phyloP scores from a whole-genome alignment of 257 asterid species.

The Misopates orontium region DNA sequence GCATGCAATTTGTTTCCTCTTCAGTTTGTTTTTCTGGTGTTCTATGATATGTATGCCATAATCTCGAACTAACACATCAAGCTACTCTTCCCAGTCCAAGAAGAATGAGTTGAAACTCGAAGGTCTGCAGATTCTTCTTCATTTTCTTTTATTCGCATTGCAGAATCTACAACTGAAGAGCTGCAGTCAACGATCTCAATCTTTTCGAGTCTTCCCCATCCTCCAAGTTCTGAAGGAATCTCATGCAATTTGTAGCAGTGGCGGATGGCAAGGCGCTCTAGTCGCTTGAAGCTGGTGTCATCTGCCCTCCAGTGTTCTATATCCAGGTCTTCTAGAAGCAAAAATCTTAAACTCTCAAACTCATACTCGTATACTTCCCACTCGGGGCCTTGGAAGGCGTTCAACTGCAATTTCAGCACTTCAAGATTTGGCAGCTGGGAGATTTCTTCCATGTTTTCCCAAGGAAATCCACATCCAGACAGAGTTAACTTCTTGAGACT shows the following conservation, averaged over 20 bases:
- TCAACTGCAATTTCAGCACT: not conserved
- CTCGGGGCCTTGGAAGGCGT: not conserved
- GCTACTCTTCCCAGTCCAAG: too few species aligned
- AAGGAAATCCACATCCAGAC: not conserved
- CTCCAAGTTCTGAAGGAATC: slow-evolving; percentile 20
- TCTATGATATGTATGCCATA: too few species aligned
- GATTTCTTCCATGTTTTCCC: not conserved
- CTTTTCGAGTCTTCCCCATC: not conserved
- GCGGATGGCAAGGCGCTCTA: not conserved
- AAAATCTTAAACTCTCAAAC: not conserved
- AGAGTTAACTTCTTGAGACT: not conserved
- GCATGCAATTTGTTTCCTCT: too few species aligned
- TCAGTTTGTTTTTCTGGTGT: too few species aligned
- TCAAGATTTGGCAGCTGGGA: not conserved
- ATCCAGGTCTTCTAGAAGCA: not conserved
- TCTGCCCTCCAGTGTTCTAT: slow-evolving; percentile 5
- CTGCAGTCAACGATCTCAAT: not conserved
- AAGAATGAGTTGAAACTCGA: too few species aligned
- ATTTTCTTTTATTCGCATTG: slow-evolving; percentile 1
- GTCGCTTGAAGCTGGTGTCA: slow-evolving; percentile 9
- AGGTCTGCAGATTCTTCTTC: not conserved
- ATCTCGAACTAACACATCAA: too few species aligned
- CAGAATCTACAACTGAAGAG: not conserved
- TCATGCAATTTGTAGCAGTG: not conserved
- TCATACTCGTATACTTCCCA: slow-evolving; percentile 6